Evolutionary conservation across 306 rosid genomes (phyloP).

Genomic region (Purshia tridentata): DNA sequence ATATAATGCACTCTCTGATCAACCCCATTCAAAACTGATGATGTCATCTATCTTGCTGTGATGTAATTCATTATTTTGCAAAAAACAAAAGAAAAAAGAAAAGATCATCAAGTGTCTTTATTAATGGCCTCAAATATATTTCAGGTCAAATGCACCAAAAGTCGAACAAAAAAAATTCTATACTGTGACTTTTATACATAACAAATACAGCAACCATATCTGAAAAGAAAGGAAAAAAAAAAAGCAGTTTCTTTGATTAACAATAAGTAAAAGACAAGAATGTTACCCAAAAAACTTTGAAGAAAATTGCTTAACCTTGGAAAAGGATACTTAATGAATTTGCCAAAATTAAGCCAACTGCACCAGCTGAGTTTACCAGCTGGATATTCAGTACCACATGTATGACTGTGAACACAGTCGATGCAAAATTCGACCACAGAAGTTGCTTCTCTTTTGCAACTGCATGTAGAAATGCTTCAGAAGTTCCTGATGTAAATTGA

Average conservation of each 20-base stretch:
- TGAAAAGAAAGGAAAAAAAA: neutral
- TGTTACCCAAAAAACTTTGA: conserved; percentile 4
- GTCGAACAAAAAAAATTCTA: neutral
- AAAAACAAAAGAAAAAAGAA: neutral
- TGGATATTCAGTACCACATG: conserved; percentile 67
- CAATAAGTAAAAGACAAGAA: neutral
- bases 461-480: conserved; percentile 95
- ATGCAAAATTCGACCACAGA: conserved; percentile 71
- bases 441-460: conserved; percentile 83
- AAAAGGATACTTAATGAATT: conserved; percentile 92
- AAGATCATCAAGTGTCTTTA: neutral
- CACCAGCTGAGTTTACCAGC: conserved; percentile 67
- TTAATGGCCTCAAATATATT: neutral
- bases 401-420: conserved; percentile 72
- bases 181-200: neutral
- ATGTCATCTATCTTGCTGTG: neutral
- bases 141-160: neutral
- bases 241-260: neutral
- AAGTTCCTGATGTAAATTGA: conserved; percentile 65
- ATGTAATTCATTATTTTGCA: neutral
- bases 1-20: neutral
- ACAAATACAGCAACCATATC: neutral
- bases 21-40: neutral
- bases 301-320: neutral
- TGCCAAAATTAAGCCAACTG: conserved; percentile 87